Evolutionary conservation across 2,329 filamentous ascomycete genomes (phyloP).

Genomic region (Pseudomassariella vexata): DNA sequence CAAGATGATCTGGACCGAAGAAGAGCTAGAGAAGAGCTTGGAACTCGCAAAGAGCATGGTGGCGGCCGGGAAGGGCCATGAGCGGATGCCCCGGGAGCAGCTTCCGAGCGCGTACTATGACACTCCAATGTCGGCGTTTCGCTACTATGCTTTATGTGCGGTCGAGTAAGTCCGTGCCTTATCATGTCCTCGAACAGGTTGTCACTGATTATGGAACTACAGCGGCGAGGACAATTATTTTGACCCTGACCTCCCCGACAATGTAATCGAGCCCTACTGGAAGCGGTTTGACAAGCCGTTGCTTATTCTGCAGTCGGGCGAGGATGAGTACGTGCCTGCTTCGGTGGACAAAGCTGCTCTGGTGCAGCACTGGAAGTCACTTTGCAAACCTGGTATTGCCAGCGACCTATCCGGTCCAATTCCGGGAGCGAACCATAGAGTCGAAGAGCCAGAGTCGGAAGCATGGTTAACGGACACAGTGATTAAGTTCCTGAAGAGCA

Average conservation of each 20-base stretch:
- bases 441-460: conserved; percentile 38
- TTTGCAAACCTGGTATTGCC: conserved; percentile 34
- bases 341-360: conserved; percentile 52
- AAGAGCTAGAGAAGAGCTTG: conserved; percentile 38
- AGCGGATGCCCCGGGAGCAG: conserved; percentile 46
- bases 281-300: conserved; percentile 53
- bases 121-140: conserved; percentile 45
- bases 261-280: conserved; percentile 59
- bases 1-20: conserved; percentile 34
- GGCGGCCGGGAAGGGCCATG: conserved; percentile 43
- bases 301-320: conserved; percentile 58
- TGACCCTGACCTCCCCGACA: conserved; percentile 30
- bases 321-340: conserved; percentile 60
- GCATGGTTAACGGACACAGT: conserved; percentile 45
- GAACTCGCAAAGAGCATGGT: conserved; percentile 49
- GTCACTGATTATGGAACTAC: not conserved
- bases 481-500: conserved; percentile 34
- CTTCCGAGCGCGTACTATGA: conserved; percentile 31
- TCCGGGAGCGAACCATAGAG: conserved; percentile 46
- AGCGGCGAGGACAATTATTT: conserved; percentile 63
- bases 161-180: conserved; percentile 37
- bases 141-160: conserved; percentile 44
- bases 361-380: conserved; percentile 49
- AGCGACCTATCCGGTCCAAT: conserved; percentile 48
- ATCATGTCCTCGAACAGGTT: not conserved